phyloP scores from a whole-genome alignment of 257 asterid genomes.

The Prunella vulgaris region DNA sequence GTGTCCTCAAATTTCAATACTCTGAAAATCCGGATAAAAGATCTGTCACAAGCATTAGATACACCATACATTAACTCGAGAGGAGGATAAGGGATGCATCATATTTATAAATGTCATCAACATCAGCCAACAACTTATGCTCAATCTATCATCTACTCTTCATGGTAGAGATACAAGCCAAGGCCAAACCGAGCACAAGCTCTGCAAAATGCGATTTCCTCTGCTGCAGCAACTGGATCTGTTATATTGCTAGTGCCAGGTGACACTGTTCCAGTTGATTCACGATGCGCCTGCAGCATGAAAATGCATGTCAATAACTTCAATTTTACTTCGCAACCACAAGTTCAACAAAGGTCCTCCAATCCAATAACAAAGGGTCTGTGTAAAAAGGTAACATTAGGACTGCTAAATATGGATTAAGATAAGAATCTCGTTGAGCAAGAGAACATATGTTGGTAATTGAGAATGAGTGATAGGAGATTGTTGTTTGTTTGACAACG shows the following conservation, averaged over 20 bases:
- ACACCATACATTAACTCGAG: conserved; percentile 10
- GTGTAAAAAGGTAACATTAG: too few species aligned
- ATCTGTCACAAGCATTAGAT: background rate
- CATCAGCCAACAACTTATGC: conserved; percentile 1
- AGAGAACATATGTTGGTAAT: too few species aligned
- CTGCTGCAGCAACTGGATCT: conserved; percentile 90
- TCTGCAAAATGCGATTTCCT: conserved; percentile 89
- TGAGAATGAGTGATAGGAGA: too few species aligned
- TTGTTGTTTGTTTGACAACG: too few species aligned
- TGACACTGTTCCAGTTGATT: conserved; percentile 82
- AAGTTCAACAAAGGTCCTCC: background rate
- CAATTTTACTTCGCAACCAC: background rate
- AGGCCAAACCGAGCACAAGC: conserved; percentile 97
- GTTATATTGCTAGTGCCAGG: conserved; percentile 26
- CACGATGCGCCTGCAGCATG: conserved; percentile 76
- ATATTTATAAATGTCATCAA: background rate
- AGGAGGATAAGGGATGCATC: background rate
- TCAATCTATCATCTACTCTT: conserved; percentile 37
- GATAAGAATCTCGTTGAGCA: too few species aligned
- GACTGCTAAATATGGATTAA: background rate
- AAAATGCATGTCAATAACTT: background rate
- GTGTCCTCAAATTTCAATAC: background rate
- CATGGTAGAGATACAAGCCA: conserved; percentile 85
- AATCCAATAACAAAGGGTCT: background rate
- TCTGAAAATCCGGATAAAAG: background rate